Evolutionary conservation across 2,329 filamentous ascomycete species (phyloP).

Genomic region (Paraphaeosphaeria sporulosa): DNA sequence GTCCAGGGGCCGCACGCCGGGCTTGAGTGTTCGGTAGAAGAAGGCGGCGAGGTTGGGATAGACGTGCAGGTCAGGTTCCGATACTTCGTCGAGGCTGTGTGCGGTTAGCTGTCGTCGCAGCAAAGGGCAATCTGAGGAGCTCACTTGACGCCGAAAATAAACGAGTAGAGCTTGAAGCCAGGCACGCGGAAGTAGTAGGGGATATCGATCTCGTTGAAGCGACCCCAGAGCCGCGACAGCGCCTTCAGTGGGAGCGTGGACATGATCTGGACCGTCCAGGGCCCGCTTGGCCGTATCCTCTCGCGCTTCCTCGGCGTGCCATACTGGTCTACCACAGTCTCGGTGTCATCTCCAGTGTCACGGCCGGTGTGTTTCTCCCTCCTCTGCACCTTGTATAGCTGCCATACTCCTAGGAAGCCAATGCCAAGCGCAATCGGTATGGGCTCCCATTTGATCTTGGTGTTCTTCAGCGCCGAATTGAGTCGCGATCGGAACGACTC

Average conservation of each 20-base stretch:
- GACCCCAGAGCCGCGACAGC: constrained; percentile 86
- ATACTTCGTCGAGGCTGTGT: constrained; percentile 78
- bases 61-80: constrained; percentile 84
- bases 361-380: constrained; percentile 55
- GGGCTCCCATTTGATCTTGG: constrained; percentile 84
- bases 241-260: constrained; percentile 91
- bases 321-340: constrained; percentile 48
- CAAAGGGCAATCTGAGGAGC: constrained; percentile 16
- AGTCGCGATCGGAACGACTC: constrained; percentile 66
- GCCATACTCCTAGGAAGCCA: constrained; percentile 80
- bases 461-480: constrained; percentile 65
- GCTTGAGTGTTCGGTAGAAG: constrained; percentile 95
- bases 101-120: constrained; percentile 20
- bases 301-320: constrained; percentile 61
- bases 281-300: constrained; percentile 80
- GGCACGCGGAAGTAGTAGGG: constrained; percentile 88
- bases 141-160: constrained; percentile 84
- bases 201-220: constrained; percentile 87
- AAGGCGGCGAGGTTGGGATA: constrained; percentile 96
- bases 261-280: constrained; percentile 95
- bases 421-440: constrained; percentile 89
- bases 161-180: constrained; percentile 91
- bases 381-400: constrained; percentile 78
- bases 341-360: constrained; percentile 55
- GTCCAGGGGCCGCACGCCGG: constrained; percentile 84